Percentiles rank a stretch among this genome's conserved stretches.
These are phyloP conservation scores for Kurtzmaniella natalensis DNA, from an alignment of 1,139 yeast genomes.

Conservation along the genomic window DNA sequence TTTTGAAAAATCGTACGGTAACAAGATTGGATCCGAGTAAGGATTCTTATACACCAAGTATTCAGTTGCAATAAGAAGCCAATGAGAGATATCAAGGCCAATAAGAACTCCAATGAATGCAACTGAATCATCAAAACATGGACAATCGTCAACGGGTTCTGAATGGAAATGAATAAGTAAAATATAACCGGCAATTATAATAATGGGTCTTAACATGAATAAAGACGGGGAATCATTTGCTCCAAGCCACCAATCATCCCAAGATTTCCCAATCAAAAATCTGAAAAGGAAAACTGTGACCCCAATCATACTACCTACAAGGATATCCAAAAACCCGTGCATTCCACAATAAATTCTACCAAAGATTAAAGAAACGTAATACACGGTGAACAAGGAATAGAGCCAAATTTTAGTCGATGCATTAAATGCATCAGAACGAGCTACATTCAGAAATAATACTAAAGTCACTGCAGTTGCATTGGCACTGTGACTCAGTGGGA, in stretches of 20 bases:
- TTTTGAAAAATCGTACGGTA: slow-evolving; percentile 35
- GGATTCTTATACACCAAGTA: slow-evolving; percentile 17
- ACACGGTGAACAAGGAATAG: slow-evolving; percentile 27
- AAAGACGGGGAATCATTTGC: background rate
- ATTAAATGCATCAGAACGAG: background rate
- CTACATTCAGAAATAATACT: slow-evolving; percentile 28
- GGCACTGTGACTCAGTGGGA: slow-evolving; percentile 90
- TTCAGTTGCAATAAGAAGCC: slow-evolving; percentile 30
- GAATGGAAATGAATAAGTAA: slow-evolving; percentile 65
- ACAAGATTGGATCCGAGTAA: slow-evolving; percentile 25
- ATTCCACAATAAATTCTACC: slow-evolving; percentile 95
- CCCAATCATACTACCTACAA: slow-evolving; percentile 67
- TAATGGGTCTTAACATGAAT: slow-evolving; percentile 31
- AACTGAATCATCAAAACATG: slow-evolving; percentile 93
- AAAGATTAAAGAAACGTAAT: slow-evolving; percentile 62
- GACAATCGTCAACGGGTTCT: slow-evolving; percentile 89
- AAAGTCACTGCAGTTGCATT: slow-evolving; percentile 82
- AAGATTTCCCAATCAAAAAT: slow-evolving; percentile 24
- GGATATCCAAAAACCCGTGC: slow-evolving; percentile 88
- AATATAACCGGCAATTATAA: slow-evolving; percentile 39
- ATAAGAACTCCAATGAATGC: slow-evolving; percentile 88
- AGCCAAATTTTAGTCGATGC: slow-evolving; percentile 6
- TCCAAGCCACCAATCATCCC: slow-evolving; percentile 27
- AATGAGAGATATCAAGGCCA: slow-evolving; percentile 63
- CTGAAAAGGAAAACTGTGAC: slow-evolving; percentile 40